phyloP scores from a whole-genome alignment of 371 early-diverging fungal genomes.

The Aphelidium insulamus region DNA sequence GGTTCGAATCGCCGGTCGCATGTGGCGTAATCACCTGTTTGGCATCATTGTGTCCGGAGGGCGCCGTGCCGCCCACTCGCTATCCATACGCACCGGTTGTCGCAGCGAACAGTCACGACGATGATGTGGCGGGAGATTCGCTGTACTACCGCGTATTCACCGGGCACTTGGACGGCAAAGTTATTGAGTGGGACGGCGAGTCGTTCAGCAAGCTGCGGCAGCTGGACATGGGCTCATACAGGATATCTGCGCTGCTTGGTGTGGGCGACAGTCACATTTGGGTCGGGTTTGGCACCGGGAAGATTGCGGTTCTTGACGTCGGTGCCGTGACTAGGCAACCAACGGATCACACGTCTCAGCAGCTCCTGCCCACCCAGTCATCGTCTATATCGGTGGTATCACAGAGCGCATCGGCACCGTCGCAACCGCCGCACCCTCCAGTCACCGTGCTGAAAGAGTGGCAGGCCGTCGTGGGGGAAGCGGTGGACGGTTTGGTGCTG shows the following conservation, averaged over 20 bases:
- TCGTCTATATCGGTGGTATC: too few relatives aligned
- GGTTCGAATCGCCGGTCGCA: slow-evolving; percentile 14
- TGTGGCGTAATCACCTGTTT: slow-evolving; percentile 31
- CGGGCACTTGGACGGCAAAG: slow-evolving; percentile 60
- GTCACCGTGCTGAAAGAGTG: slow-evolving; percentile 11
- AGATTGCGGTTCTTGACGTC: slow-evolving; percentile 49
- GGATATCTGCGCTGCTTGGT: slow-evolving; percentile 32
- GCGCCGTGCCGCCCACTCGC: not conserved
- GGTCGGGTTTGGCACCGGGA: slow-evolving; percentile 57
- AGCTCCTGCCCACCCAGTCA: too few relatives aligned
- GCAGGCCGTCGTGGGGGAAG: slow-evolving; percentile 10
- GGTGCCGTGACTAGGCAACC: slow-evolving; percentile 24
- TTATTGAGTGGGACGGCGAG: slow-evolving; percentile 40
- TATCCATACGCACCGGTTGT: not conserved
- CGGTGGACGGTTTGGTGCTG: slow-evolving; percentile 18
- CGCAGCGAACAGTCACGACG: not conserved
- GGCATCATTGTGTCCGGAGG: too few relatives aligned
- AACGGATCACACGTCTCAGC: too few relatives aligned
- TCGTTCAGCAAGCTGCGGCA: slow-evolving; percentile 18
- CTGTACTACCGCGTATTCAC: slow-evolving; percentile 27
- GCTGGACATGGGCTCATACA: slow-evolving; percentile 33
- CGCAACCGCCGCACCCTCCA: slow-evolving; percentile 1
- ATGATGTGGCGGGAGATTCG: slow-evolving; percentile 1
- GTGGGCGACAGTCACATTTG: slow-evolving; percentile 42
- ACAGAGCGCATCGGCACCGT: too few relatives aligned